Base-by-base conservation (phyloP, 1,284 basidiomycete genomes). In the Ceraceosorus guamensis region DNA sequence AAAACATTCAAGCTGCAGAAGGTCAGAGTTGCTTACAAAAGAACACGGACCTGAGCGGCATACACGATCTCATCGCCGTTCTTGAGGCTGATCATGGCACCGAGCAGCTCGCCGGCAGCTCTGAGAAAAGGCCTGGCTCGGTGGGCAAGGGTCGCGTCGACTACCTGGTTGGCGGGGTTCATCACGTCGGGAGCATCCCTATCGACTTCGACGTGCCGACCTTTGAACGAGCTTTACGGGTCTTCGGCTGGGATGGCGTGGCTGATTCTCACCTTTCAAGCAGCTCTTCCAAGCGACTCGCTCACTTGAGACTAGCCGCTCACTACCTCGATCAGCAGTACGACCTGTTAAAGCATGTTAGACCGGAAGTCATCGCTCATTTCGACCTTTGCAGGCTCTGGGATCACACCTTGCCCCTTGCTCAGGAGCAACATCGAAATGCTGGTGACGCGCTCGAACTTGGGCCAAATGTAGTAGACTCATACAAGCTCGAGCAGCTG, bases 91-190 rank as follows among this genome's bases (percentile, higher is more conserved):
- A 32, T 1, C 13, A 53, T 4, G 33, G 18, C 1, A 13, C 32
- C 13, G 14, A 18, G 0, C 18, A 31, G 24, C n/a, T 39, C 7
- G 4, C 4, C 16, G 13, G 14, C 6, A n/a, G 16, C 3, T 8
- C 4, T 4, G 7, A n/a, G 2, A 4, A 44, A 8, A 56, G 55
- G 8, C 53, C 60, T 1, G 46, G 52, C 6, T 51, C 6, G 14
- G 30, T 62, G 4, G 61, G 56, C 11, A 30, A 18, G 16, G 68
- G 67, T 4, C 51, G 50, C 8, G 84, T 98, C 59, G 87, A 97
- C 73, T 97, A 91, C 77, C 76, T 97, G 67, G 89, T 98, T 52
- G 93, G 95, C 5, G 90, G 87, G 48, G 81, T 98, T 6, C 95
- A 99, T 76, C 95, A 97, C 71, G 89, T 90, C 70, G 83, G 86